Base-by-base conservation (phyloP, 805 yeast genomes). In the Saccharomycopsis sp. region DNA sequence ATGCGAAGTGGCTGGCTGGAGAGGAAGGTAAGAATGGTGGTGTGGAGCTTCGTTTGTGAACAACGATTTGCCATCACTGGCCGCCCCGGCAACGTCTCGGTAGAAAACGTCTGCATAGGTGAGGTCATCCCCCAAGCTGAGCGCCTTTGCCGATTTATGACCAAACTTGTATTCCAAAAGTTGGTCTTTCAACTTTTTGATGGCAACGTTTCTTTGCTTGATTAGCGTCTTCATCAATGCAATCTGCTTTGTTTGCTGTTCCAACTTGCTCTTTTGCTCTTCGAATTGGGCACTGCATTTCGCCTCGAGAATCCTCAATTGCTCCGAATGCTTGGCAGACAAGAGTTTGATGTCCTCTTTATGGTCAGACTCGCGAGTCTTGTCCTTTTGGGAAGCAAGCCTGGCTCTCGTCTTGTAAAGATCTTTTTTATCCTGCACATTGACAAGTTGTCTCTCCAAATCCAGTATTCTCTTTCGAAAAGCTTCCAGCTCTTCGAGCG, bases 351-450 rank as follows among this genome's bases (percentile, higher is more conserved):
- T 37, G 7, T 38, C 26, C 10, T 38, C 30, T 8, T 19, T 23
- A 23, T 20, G 30, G 8, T 18, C 15, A 29, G 30, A 15, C n/a
- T 39, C 34, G 32, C 31, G n/a, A 16, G 6, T 5, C 21, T 39
- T 26, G 9, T n/a, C 10, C 27, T 39, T 25, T 15, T 22, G 12
- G 16, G 31, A 32, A 5, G 23, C 18, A 13, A 7, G 20, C 26
- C 25, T 9, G 10, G 26, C 38, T 4, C 16, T 18, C 5, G 10
- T 39, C 26, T 39, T 39, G 17, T 8, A 39, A 17, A 13, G 17
- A 16, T 39, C 42, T 23, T 32, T 33, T 23, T 34, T 26, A 12
- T 39, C 38, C 4, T 21, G 10, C 15, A n/a, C n/a, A n/a, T n/a
- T n/a, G n/a, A n/a, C n/a, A n/a, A n/a, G n/a, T n/a, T n/a, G n/a